Conservation (phyloP, 2,329 filamentous ascomycete species). For the Phaeoacremonium minimum region DNA sequence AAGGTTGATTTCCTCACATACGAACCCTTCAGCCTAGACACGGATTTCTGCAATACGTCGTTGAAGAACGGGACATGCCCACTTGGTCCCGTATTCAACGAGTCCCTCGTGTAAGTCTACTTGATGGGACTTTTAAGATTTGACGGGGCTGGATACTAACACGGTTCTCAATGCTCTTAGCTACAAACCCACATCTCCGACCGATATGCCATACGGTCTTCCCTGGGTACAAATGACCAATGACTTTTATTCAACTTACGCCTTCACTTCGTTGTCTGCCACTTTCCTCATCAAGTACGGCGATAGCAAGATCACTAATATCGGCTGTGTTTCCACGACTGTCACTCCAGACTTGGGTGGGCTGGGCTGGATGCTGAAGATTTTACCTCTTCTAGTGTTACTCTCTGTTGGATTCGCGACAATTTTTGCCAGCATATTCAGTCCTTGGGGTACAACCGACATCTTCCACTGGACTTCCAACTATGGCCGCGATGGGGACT, state of each 20-base stretch:
- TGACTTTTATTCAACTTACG: slow-evolving; percentile 76
- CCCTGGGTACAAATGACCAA: slow-evolving; percentile 72
- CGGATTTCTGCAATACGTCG: slow-evolving; percentile 63
- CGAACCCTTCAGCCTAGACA: slow-evolving; percentile 53
- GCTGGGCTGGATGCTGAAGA: slow-evolving; percentile 66
- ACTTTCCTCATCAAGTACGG: slow-evolving; percentile 74
- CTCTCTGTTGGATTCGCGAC: slow-evolving; percentile 79
- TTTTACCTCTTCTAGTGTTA: slow-evolving; percentile 74
- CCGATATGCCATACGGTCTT: slow-evolving; percentile 39
- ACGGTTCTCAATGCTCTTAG: too few species aligned
- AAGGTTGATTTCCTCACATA: slow-evolving; percentile 75
- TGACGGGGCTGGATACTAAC: too few species aligned
- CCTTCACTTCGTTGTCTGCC: slow-evolving; percentile 76
- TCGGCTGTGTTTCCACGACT: slow-evolving; percentile 78
- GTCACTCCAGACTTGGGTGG: slow-evolving; percentile 79
- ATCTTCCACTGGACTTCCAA: slow-evolving; percentile 97
- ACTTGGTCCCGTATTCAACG: slow-evolving; percentile 65
- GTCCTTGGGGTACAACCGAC: slow-evolving; percentile 89
- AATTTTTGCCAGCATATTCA: slow-evolving; percentile 78
- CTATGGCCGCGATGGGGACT: slow-evolving; percentile 88
- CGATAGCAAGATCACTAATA: slow-evolving; percentile 53
- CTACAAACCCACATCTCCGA: too few species aligned
- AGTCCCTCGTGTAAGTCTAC: not conserved
- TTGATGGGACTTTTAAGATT: too few species aligned
- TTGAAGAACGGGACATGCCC: slow-evolving; percentile 66